These are phyloP conservation scores for Crepidotus sp. DNA, from an alignment of 1,284 basidiomycete species.

Conservation along the genomic window DNA sequence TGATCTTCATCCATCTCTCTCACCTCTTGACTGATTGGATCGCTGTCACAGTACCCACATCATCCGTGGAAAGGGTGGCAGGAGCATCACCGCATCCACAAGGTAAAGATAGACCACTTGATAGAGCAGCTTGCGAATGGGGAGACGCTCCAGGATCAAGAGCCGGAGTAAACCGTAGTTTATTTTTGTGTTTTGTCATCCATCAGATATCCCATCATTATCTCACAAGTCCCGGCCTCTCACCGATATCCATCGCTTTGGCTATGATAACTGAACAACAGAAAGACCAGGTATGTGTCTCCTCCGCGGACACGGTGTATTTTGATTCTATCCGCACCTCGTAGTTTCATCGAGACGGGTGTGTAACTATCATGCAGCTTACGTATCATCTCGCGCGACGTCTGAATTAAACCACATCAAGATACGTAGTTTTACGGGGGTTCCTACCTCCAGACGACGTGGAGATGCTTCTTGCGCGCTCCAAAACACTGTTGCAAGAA, in stretches of 20 bases:
- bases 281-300: conserved; percentile 36
- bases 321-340: not conserved
- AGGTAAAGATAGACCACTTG: conserved; percentile 71
- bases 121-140: conserved; percentile 51
- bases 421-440: conserved; percentile 71
- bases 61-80: conserved; percentile 89
- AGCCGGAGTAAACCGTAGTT: too few relatives aligned
- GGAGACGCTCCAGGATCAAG: conserved; percentile 37
- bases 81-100: conserved; percentile 78
- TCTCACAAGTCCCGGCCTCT: too few relatives aligned
- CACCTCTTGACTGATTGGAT: conserved; percentile 1
- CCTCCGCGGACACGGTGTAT: not conserved
- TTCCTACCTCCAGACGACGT: conserved; percentile 63
- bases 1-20: not conserved
- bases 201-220: too few relatives aligned
- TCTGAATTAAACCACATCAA: conserved; percentile 23
- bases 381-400: too few relatives aligned
- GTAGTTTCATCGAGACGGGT: conserved; percentile 47
- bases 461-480: conserved; percentile 54
- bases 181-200: too few relatives aligned
- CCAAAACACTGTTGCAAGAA: conserved; percentile 65
- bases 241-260: too few relatives aligned
- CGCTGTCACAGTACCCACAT: conserved; percentile 54
- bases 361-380: not conserved
- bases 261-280: conserved; percentile 39